Percentiles rank a stretch among this genome's conserved stretches.
Conservation (phyloP, 108 stramenopile species). For the Skeletonema tropicum region DNA sequence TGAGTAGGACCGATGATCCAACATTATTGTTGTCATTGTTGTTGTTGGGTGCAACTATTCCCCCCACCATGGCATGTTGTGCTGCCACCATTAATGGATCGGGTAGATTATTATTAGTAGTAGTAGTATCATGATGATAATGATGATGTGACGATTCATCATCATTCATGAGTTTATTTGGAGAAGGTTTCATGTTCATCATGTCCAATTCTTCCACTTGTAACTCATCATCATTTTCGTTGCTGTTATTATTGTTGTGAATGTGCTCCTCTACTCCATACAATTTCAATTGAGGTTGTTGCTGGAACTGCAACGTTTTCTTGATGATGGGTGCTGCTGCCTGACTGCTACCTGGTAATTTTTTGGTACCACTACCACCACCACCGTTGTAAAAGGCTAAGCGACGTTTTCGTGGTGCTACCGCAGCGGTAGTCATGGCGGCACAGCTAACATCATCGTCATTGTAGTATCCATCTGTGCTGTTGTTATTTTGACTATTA, state of each 20-base stretch:
- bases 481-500: background rate
- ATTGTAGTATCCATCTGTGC: conserved; percentile 1
- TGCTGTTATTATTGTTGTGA: background rate
- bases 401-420: conserved; percentile 22
- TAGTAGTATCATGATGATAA: conserved; percentile 18
- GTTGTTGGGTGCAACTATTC: background rate
- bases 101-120: background rate
- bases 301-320: background rate
- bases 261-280: no score
- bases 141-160: no score
- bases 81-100: conserved; percentile 42
- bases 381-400: background rate
- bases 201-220: conserved; percentile 2
- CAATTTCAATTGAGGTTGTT: background rate
- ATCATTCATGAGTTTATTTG: conserved; percentile 4
- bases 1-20: conserved; percentile 15
- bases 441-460: conserved; percentile 34
- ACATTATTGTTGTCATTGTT: background rate
- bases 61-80: conserved; percentile 27
- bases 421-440: conserved; percentile 37
- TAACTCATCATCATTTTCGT: background rate
- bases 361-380: background rate
- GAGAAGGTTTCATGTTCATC: background rate
- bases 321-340: no score
- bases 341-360: background rate